Percentiles rank a stretch among this genome's conserved stretches.
These are phyloP conservation scores for Diaporthe helianthi DNA, from an alignment of 2,329 filamentous ascomycete species.

Conservation along the genomic window DNA sequence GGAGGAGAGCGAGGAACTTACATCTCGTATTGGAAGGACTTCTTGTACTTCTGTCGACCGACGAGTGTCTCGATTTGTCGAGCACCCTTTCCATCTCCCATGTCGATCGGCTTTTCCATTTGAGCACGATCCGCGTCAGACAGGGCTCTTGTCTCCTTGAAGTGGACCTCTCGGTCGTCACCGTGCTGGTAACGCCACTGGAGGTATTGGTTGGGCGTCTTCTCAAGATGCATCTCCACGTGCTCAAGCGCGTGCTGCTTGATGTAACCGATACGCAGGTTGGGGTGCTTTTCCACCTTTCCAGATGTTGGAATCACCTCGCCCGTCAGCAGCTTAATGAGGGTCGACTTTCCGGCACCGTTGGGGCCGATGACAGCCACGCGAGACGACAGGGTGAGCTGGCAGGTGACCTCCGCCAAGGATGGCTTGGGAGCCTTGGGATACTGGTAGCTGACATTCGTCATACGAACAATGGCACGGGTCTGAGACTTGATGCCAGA, in stretches of 20 bases:
- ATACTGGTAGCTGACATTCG: constrained; percentile 89
- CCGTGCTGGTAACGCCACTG: constrained; percentile 99
- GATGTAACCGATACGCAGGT: constrained; percentile 98
- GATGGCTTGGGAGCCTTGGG: constrained; percentile 88
- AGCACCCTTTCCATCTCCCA: constrained; percentile 80
- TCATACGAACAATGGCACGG: constrained; percentile 94
- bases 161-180: constrained; percentile 93
- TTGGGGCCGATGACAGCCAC: constrained; percentile 97
- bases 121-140: constrained; percentile 85
- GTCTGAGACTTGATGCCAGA: constrained; percentile 95
- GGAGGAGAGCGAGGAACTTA: constrained; percentile 52
- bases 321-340: constrained; percentile 96
- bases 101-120: constrained; percentile 88
- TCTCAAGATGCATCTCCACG: constrained; percentile 99
- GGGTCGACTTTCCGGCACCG: constrained; percentile 96
- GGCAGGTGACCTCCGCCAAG: constrained; percentile 85
- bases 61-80: constrained; percentile 87
- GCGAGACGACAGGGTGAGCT: constrained; percentile 86
- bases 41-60: constrained; percentile 98
- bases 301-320: constrained; percentile 84
- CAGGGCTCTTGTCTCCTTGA: constrained; percentile 95
- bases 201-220: constrained; percentile 98
- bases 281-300: constrained; percentile 97
- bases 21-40: constrained; percentile 98
- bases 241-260: constrained; percentile 99